Base-by-base conservation (phyloP, 2,329 filamentous ascomycete genomes). In the Biscogniauxia marginata region DNA sequence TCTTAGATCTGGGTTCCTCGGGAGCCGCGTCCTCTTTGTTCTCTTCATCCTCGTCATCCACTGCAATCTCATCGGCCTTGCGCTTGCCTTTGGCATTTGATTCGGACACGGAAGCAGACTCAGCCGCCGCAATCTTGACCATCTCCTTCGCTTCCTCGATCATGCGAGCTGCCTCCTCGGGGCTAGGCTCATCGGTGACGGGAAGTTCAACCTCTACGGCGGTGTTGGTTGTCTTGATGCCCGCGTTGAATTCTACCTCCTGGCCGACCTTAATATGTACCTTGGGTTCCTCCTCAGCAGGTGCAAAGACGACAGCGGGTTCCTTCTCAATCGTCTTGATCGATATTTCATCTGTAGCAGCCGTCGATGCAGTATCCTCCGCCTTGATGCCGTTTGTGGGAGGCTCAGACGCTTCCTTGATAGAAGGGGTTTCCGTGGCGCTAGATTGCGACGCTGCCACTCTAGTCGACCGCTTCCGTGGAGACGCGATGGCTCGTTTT, bases 131-230 rank as follows among this genome's bases (percentile, higher is more conserved):
- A 62, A 86, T 86, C 60, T 89, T 83, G 4, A 97, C 93, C 90
- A 97, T 96, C 64, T 87, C 84, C 75, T 88, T 91, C 25, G 95
- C 95, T 67, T 91, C 86, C 23, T 87, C 87, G 57, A 98, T 88
- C 88, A 97, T 92, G 54, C 87, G 84, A 55, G 89, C 83, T 1
- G 92, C 87, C 66, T 95, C 89, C 61, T 92, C 89, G 0, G 90
- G 86, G 11, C 86, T 84, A 0, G 89, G 87, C 7, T 92, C 80
- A 58, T 90, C 84, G 8, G 84, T 80, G 3, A 83, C 64, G 13
- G 92, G 90, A 68, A 95, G 80, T 62, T 95, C 89, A 9, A 95
- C 79, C 59, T 88, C 88, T 49, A 93, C 85, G 48, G 86, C 85
- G 6, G 88, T 93, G 63, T 84, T 84, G 54, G 86, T 89, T 1